Percentiles rank a stretch among this genome's conserved stretches.
Evolutionary conservation across 371 early-diverging fungal genomes (phyloP).

Genomic region (Zychaea mexicana): DNA sequence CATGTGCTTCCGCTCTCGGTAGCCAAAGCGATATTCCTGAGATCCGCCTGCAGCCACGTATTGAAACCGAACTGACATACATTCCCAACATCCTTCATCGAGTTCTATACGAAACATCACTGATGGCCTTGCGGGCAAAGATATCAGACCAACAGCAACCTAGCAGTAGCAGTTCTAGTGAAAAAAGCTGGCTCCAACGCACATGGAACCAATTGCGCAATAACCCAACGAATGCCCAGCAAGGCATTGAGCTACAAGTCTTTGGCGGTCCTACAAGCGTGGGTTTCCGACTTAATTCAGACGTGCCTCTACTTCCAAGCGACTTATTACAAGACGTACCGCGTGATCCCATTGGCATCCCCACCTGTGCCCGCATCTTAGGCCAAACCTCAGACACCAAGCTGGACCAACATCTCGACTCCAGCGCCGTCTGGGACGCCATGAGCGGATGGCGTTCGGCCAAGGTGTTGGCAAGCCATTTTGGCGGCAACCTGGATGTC

Average conservation of each 20-base stretch:
- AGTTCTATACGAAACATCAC: constrained; percentile 68
- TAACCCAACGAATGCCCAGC: neutral
- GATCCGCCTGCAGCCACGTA: constrained; percentile 15
- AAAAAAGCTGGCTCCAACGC: neutral
- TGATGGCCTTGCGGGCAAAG: constrained; percentile 57
- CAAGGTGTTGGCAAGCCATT: constrained; percentile 61
- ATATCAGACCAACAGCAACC: constrained; percentile 7
- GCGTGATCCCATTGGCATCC: constrained; percentile 39
- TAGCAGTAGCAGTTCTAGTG: neutral
- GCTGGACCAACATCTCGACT: constrained; percentile 26
- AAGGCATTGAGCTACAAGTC: constrained; percentile 40
- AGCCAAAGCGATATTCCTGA: constrained; percentile 11
- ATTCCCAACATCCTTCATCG: constrained; percentile 70
- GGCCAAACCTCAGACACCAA: constrained; percentile 47
- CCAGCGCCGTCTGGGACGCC: constrained; percentile 24
- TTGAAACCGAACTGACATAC: constrained; percentile 55
- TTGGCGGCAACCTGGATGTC: constrained; percentile 74
- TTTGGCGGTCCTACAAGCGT: constrained; percentile 46
- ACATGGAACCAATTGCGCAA: neutral
- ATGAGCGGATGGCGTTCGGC: constrained; percentile 36
- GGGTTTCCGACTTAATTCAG: constrained; percentile 33
- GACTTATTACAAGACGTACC: constrained; percentile 38
- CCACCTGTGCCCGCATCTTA: constrained; percentile 51
- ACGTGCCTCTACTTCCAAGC: constrained; percentile 22
- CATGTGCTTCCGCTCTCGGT: constrained; percentile 41